phyloP scores from a whole-genome alignment of 1,284 basidiomycete species.

The Cystobasidiaceae sp. region DNA sequence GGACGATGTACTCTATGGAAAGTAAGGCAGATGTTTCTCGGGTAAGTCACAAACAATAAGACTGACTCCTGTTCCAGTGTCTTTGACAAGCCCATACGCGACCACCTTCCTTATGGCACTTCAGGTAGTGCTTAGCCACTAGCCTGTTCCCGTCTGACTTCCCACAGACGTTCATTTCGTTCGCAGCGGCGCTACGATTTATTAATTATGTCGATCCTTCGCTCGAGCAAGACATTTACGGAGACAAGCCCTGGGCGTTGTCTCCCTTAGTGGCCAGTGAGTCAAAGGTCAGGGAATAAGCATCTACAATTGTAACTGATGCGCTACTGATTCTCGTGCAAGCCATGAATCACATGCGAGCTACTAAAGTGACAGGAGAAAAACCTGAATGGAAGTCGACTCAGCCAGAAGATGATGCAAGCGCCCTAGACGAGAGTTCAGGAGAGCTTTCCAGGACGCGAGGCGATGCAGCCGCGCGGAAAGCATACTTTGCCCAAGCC shows the following conservation, averaged over 20 bases:
- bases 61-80: constrained; percentile 3
- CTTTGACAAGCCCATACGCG: constrained; percentile 32
- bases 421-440: constrained; percentile 52
- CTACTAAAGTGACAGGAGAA: not conserved
- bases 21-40: not conserved
- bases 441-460: constrained; percentile 69
- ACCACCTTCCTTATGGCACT: constrained; percentile 30
- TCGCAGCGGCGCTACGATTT: constrained; percentile 37
- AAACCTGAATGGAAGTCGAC: constrained; percentile 18
- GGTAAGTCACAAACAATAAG: too few relatives aligned
- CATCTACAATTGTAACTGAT: too few relatives aligned
- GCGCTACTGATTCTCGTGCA: not conserved
- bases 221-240: constrained; percentile 40
- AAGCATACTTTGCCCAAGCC: constrained; percentile 33
- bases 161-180: not conserved
- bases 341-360: constrained; percentile 21
- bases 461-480: constrained; percentile 33
- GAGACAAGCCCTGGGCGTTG: constrained; percentile 42
- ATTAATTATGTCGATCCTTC: constrained; percentile 39
- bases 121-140: too few relatives aligned
- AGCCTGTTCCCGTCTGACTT: too few relatives aligned
- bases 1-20: constrained; percentile 27
- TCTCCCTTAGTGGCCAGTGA: constrained; percentile 38
- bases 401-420: constrained; percentile 36
- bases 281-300: too few relatives aligned